Evolutionary conservation across 2,329 filamentous ascomycete species (phyloP), one percentile per base, ranked within the genome.

Genomic region (Botrytis byssoidea): DNA sequence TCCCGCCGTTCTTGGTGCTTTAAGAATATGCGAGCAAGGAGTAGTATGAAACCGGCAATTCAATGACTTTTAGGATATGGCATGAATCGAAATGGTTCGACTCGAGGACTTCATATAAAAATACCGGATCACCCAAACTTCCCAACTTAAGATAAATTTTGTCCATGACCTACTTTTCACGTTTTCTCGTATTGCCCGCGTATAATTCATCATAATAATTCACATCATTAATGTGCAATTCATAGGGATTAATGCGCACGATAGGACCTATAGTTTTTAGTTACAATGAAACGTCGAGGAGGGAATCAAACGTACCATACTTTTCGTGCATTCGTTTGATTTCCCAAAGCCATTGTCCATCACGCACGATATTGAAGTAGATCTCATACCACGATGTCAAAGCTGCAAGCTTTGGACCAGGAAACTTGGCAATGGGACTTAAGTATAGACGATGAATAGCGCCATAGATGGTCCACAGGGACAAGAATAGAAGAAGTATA

Each of bases 351-450:
- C 84, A 85, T 76, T 83, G 80, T 3, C 84, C 84, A 9, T 82
- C 81, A 10, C 82, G 78, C 61, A 84, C 73, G 40, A 85, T 78
- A 73, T 86, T 84, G 70, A 85, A 85, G 77, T 85, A 86, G 20
- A 75, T 71, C 48, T 79, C 75, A 66, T 81, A 81, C 79, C 74
- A 80, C 6, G 65, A 51, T 2, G 78, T 81, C 44, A 80, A 76
- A 3, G 81, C 81, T 12, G 82, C 81, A 0, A 81, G 74, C 29
- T 75, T 80, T 5, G 82, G 80, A 2, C 82, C 82, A 1, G 79
- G 81, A 68, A 83, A 82, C 3, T 75, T 70, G 9, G 79, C 76
- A 40, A 83, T 75, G 12, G 81, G 81, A 68, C 81, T 81, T 4
- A 83, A 76, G 73, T 78, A 82, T 16, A 83, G 77, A 48, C 82